phyloP scores from a whole-genome alignment of 345 rosid species.

The Populus ilicifolia region DNA sequence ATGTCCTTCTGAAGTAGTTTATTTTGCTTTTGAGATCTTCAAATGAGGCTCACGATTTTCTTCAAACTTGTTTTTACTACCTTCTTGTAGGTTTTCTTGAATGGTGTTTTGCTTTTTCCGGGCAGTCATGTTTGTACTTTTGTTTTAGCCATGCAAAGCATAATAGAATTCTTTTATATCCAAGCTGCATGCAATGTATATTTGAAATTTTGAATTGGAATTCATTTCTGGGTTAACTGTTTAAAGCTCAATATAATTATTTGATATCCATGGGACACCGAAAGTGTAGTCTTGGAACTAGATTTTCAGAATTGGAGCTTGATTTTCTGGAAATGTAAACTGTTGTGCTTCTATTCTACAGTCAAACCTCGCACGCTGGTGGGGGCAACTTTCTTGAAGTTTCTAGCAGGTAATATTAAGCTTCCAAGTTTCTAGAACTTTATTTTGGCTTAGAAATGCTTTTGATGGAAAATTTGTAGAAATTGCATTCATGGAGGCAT shows the following conservation, averaged over 20 bases:
- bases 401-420: conserved; percentile 63
- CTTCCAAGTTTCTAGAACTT: not conserved
- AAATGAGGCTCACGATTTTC: not conserved
- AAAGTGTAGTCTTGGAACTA: not conserved
- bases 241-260: not conserved
- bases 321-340: conserved; percentile 7
- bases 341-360: conserved; percentile 34
- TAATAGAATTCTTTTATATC: not conserved
- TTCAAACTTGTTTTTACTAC: not conserved
- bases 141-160: not conserved
- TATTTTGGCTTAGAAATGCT: not conserved
- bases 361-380: conserved; percentile 80
- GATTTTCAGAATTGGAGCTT: not conserved
- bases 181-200: not conserved
- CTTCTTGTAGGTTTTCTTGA: not conserved
- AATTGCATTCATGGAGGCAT: not conserved
- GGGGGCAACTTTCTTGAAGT: conserved; percentile 85
- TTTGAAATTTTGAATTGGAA: not conserved
- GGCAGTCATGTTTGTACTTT: not conserved
- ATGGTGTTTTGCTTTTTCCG: not conserved
- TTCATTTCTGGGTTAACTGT: not conserved
- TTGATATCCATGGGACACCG: not conserved
- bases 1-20: not conserved
- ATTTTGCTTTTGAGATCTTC: not conserved
- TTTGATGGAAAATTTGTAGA: not conserved